A percentile compares a stretch with the other conserved stretches of the same genome.
These are phyloP conservation scores for Claviceps paspali DNA, from an alignment of 2,329 filamentous ascomycete genomes.

Conservation along the genomic window DNA sequence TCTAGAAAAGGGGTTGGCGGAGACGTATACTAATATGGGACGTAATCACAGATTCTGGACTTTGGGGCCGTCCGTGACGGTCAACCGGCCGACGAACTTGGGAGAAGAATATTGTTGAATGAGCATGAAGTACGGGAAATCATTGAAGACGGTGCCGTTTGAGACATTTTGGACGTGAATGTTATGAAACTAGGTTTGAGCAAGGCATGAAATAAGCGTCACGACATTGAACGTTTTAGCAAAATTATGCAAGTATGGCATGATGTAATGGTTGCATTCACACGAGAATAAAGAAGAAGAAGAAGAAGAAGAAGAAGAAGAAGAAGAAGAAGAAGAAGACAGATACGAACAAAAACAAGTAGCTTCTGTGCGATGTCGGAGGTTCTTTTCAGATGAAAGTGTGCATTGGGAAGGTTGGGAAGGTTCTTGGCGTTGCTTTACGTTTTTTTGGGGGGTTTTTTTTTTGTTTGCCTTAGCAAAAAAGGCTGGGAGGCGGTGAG, in stretches of 20 bases:
- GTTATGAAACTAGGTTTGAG: not conserved
- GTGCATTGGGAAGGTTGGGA: conserved; percentile 1
- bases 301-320: too few relatives aligned
- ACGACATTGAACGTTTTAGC: conserved; percentile 1
- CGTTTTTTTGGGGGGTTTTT: too few relatives aligned
- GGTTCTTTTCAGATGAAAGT: not conserved
- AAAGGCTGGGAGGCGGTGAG: too few relatives aligned
- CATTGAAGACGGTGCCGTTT: conserved; percentile 26
- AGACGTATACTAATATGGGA: conserved; percentile 1
- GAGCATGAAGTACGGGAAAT: conserved; percentile 36
- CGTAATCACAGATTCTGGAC: conserved; percentile 62
- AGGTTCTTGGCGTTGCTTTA: not conserved
- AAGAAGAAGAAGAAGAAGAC: too few relatives aligned
- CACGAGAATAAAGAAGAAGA: too few relatives aligned
- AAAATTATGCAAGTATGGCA: not conserved
- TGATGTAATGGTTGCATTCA: conserved; percentile 2
- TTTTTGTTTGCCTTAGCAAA: too few relatives aligned
- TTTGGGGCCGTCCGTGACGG: conserved; percentile 91
- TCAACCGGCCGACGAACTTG: conserved; percentile 59
- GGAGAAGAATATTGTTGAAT: conserved; percentile 59
- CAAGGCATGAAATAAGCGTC: not conserved
- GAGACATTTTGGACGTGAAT: not conserved
- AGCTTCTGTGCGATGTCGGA: too few relatives aligned
- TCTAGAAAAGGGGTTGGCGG: too few relatives aligned
- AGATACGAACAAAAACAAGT: too few relatives aligned